Percentiles rank a stretch among this genome's conserved stretches.
Evolutionary conservation across 2,329 filamentous ascomycete genomes (phyloP).

Genomic region (Aspergillus aculeatus): DNA sequence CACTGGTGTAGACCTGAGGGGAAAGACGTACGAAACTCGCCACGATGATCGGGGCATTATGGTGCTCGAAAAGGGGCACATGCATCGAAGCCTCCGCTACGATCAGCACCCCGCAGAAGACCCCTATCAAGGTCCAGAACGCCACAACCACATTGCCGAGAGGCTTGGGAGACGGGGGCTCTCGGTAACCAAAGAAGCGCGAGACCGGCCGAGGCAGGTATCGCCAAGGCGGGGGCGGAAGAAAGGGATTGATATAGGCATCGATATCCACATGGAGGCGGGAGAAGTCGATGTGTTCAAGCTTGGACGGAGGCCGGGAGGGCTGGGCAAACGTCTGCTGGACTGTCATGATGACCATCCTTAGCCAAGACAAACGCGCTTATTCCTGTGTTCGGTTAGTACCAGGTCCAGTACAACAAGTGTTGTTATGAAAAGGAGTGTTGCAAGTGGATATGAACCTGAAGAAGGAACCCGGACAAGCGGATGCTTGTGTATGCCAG

Average conservation of each 20-base stretch:
- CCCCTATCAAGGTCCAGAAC: conserved; percentile 64
- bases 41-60: conserved; percentile 61
- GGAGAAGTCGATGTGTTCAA: conserved; percentile 22
- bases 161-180: conserved; percentile 28
- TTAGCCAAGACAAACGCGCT: not conserved
- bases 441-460: not conserved
- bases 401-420: not conserved
- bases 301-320: conserved; percentile 1
- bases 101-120: conserved; percentile 60
- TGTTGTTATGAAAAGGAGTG: not conserved
- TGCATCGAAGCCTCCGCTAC: conserved; percentile 58
- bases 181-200: conserved; percentile 66
- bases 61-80: conserved; percentile 54
- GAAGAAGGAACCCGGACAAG: not conserved
- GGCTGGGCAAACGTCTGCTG: conserved; percentile 6
- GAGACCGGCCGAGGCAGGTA: conserved; percentile 65
- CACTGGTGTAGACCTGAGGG: not conserved
- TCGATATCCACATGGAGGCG: conserved; percentile 70
- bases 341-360: conserved; percentile 1
- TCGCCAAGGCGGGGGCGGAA: conserved; percentile 65
- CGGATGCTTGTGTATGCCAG: not conserved
- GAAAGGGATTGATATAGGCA: conserved; percentile 66
- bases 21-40: conserved; percentile 64
- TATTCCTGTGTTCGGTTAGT: not conserved
- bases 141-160: conserved; percentile 60